phyloP scores from a whole-genome alignment of 768 basidiomycete genomes.

The Mycena albidolilacea region DNA sequence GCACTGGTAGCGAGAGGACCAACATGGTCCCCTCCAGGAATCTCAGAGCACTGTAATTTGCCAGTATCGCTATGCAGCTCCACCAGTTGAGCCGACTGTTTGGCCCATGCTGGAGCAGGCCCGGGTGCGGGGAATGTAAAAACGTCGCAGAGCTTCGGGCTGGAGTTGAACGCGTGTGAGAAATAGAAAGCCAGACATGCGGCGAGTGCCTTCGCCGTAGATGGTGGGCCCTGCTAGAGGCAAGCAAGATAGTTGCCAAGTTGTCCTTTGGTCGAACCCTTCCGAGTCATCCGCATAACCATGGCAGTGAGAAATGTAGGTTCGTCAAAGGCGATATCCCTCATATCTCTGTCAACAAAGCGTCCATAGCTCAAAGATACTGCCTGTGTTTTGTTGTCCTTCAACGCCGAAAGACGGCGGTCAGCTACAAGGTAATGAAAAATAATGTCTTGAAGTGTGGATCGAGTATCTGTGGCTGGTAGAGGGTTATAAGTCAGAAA shows the following conservation, averaged over 20 bases:
- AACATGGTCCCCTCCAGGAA: not conserved
- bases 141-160: not conserved
- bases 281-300: not conserved
- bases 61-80: not conserved
- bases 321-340: not conserved
- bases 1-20: not conserved
- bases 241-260: not conserved
- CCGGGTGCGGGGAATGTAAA: not conserved
- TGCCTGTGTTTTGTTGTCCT: not conserved
- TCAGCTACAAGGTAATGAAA: not conserved
- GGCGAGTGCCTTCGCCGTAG: not conserved
- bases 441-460: not conserved
- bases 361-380: not conserved
- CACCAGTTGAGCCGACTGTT: not conserved
- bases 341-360: not conserved
- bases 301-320: not conserved
- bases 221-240: not conserved
- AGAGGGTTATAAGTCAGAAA: not conserved
- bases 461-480: not conserved
- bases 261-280: too few species aligned
- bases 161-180: not conserved
- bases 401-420: not conserved
- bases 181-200: not conserved
- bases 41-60: not conserved
- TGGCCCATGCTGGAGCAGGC: not conserved